phyloP scores from a whole-genome alignment of 106 monocot species.

The Dendrobium huoshanense region DNA sequence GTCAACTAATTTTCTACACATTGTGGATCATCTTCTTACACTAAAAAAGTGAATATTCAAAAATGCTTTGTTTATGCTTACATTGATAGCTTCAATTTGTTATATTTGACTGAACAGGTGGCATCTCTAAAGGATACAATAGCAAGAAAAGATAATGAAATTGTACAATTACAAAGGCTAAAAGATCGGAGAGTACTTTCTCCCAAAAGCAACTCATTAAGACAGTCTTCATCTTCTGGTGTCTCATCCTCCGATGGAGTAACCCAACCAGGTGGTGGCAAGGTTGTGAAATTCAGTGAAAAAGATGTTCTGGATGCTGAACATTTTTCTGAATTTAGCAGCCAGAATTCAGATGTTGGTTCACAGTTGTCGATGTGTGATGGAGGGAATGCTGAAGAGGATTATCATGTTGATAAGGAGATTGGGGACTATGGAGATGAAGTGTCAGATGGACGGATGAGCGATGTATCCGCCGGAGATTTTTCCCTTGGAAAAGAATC shows the following conservation, averaged over 20 bases:
- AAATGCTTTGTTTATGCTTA: background rate
- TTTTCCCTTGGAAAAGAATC: slow-evolving; percentile 58
- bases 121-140: slow-evolving; percentile 73
- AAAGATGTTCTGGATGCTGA: slow-evolving; percentile 39
- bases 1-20: background rate
- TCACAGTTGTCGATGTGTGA: slow-evolving; percentile 32
- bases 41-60: background rate
- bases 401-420: slow-evolving; percentile 24
- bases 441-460: slow-evolving; percentile 62
- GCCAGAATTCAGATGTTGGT: slow-evolving; percentile 38
- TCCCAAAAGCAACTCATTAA: slow-evolving; percentile 26
- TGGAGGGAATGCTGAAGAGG: slow-evolving; percentile 17
- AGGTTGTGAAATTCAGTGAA: slow-evolving; percentile 10
- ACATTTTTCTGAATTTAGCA: slow-evolving; percentile 35
- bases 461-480: slow-evolving; percentile 62
- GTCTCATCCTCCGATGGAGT: slow-evolving; percentile 12
- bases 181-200: slow-evolving; percentile 47
- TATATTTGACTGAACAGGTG: slow-evolving; percentile 42
- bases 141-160: slow-evolving; percentile 78
- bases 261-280: slow-evolving; percentile 22
- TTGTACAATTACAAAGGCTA: slow-evolving; percentile 54
- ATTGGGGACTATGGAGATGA: slow-evolving; percentile 38
- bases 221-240: slow-evolving; percentile 49
- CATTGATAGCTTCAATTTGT: background rate
- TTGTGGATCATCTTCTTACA: background rate